Base-by-base conservation (phyloP, 2,329 filamentous ascomycete genomes). In the Ceratocystis colombiana region DNA sequence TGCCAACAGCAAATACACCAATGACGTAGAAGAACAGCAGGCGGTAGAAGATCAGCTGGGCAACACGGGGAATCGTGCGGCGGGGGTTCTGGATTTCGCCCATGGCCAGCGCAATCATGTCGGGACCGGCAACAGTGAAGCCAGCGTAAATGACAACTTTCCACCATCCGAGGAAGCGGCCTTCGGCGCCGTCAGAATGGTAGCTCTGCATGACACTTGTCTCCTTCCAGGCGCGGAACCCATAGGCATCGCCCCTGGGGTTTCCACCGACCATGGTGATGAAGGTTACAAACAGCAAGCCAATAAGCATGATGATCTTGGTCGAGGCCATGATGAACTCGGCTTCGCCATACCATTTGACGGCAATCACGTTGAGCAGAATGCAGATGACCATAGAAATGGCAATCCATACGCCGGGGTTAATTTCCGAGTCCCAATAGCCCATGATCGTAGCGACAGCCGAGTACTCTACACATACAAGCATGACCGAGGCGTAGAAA, bases 41-140 rank as follows among this genome's bases (percentile, higher is more conserved):
- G 62, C 88, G 85, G 74, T 87, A 89, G 75, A 90, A 89, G 44
- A 89, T 85, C 59, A 84, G 84, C 69, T 88, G 89, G 76, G 83
- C 89, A 1, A 88, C 87, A 67, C 80, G 81, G 0, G 87, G 87
- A 74, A 91, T 83, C 37, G 84, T 81, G 28, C 76, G 74, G 53
- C 86, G 80, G 1, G 86, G 86, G 72, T 88, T 86, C 71, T 85
- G 80, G 20, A 85, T 82, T 74, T 89, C 86, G 57, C 77, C 78
- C 1, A 77, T 75, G 1, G 78, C 76, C 62, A 84, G 80, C 33
- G 79, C 76, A 69, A 88, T 83, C 74, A 87, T 87, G 71, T 88
- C 86, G 0, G 85, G 85, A 5, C 85, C 86, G 12, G 83, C 82
- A 68, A 88, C 83, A 45, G 84, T 86, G 76, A 89, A 89, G 64